Percentiles rank a stretch among this genome's conserved stretches.
phyloP scores from a whole-genome alignment of 2,329 filamentous ascomycete genomes.

The Escovopsis sp. region DNA sequence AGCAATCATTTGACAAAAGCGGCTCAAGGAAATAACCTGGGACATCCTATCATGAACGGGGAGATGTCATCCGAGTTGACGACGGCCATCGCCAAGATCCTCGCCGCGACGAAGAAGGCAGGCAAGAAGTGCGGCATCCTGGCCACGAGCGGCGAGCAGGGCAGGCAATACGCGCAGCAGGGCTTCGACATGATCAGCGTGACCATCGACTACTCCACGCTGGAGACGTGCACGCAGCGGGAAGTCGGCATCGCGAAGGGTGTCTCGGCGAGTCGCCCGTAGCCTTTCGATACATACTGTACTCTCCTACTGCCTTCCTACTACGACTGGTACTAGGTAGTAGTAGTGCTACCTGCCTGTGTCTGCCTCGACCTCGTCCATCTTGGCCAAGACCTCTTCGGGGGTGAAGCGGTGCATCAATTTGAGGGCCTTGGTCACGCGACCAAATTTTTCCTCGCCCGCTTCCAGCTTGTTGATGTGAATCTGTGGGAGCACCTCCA shows the following conservation, averaged over 20 bases:
- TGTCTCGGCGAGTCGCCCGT: background rate
- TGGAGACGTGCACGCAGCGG: constrained; percentile 28
- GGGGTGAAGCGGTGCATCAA: constrained; percentile 64
- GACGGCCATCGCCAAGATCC: constrained; percentile 41
- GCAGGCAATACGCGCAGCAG: constrained; percentile 35
- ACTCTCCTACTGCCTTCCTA: too few relatives aligned
- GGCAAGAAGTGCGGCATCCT: constrained; percentile 54
- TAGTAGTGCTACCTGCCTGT: constrained; percentile 3
- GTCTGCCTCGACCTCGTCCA: constrained; percentile 41
- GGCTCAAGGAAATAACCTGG: constrained; percentile 38
- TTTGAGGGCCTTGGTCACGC: constrained; percentile 46
- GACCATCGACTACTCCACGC: constrained; percentile 37
- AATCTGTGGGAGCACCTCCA: constrained; percentile 27
- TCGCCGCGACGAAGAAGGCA: constrained; percentile 40
- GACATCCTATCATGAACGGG: constrained; percentile 44
- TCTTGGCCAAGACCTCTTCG: constrained; percentile 49
- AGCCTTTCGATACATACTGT: background rate
- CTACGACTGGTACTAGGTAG: background rate
- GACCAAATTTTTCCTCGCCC: constrained; percentile 35
- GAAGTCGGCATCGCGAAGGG: constrained; percentile 33
- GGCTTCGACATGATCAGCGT: constrained; percentile 49
- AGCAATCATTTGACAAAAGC: too few relatives aligned
- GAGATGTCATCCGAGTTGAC: constrained; percentile 43
- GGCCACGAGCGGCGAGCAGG: constrained; percentile 39
- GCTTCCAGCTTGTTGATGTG: constrained; percentile 44